phyloP scores from a whole-genome alignment of 2,329 filamentous ascomycete genomes.

The Fusarium begoniae region DNA sequence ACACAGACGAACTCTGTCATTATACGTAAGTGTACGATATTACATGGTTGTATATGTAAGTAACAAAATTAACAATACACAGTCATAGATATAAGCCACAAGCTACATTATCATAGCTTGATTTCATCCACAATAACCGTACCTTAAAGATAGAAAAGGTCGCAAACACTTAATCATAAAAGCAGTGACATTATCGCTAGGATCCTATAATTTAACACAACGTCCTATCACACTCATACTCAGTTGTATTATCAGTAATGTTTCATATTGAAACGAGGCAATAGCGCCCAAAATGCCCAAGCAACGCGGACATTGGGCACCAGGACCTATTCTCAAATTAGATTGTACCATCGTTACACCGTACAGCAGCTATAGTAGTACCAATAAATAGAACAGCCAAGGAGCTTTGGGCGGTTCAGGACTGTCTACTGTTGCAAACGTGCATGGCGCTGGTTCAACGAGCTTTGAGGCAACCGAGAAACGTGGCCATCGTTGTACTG shows the following conservation, averaged over 20 bases:
- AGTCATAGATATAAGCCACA: neutral
- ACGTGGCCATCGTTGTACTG: neutral
- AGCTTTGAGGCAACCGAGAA: neutral
- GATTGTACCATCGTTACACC: neutral
- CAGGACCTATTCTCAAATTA: neutral
- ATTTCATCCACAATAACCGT: neutral
- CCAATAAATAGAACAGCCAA: neutral
- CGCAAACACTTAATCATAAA: neutral
- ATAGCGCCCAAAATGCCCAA: neutral
- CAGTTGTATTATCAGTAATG: neutral
- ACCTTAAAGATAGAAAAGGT: neutral
- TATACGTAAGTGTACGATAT: neutral
- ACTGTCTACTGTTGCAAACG: neutral
- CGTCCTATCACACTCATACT: neutral
- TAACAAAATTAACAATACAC: neutral
- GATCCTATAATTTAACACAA: neutral
- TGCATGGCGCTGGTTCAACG: neutral
- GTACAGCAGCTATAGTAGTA: neutral
- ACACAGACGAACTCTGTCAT: no score
- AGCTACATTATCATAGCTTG: neutral
- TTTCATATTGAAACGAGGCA: slow-evolving; percentile 11
- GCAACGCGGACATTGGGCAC: neutral
- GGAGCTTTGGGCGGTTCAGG: neutral
- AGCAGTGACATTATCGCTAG: neutral
- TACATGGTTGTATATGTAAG: neutral